Percentiles rank a stretch among this genome's conserved stretches.
phyloP scores from a whole-genome alignment of 2,329 filamentous ascomycete species.

The Venturia effusa region DNA sequence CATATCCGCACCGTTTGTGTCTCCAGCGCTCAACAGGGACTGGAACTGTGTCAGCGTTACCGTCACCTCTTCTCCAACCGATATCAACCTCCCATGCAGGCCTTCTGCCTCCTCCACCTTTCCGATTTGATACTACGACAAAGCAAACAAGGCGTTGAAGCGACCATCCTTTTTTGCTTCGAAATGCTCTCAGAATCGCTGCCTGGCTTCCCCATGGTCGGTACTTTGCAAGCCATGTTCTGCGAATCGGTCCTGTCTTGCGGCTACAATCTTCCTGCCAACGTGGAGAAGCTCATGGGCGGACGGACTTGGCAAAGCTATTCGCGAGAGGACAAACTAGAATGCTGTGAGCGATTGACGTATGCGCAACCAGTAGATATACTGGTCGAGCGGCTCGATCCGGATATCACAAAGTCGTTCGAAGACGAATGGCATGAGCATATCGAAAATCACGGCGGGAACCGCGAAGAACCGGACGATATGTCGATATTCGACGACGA shows the following conservation, averaged over 20 bases:
- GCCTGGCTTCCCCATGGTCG: slow-evolving; percentile 18
- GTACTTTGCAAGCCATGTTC: slow-evolving; percentile 20
- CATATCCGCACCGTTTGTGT: slow-evolving; percentile 15
- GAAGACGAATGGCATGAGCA: slow-evolving; percentile 1
- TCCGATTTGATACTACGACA: slow-evolving; percentile 16
- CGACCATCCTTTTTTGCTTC: slow-evolving; percentile 16
- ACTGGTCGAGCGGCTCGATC: slow-evolving; percentile 10
- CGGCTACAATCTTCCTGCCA: slow-evolving; percentile 12
- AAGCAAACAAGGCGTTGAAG: slow-evolving; percentile 11
- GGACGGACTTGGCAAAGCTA: slow-evolving; percentile 12
- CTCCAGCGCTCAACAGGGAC: slow-evolving; percentile 15
- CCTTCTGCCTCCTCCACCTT: slow-evolving; percentile 19
- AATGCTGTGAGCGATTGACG: slow-evolving; percentile 18
- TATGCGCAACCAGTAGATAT: slow-evolving; percentile 18
- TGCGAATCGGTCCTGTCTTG: slow-evolving; percentile 15
- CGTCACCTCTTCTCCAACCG: slow-evolving; percentile 16
- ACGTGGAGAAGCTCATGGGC: slow-evolving; percentile 16
- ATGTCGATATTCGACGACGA: not conserved
- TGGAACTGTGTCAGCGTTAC: slow-evolving; percentile 16
- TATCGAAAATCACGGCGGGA: slow-evolving; percentile 8
- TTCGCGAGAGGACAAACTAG: slow-evolving; percentile 19
- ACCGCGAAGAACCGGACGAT: not conserved
- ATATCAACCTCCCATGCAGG: slow-evolving; percentile 17
- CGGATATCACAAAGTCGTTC: not conserved
- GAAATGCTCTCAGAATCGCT: slow-evolving; percentile 15